Conservation (phyloP, 2,329 filamentous ascomycete species). For the Exophiala xenobiotica region DNA sequence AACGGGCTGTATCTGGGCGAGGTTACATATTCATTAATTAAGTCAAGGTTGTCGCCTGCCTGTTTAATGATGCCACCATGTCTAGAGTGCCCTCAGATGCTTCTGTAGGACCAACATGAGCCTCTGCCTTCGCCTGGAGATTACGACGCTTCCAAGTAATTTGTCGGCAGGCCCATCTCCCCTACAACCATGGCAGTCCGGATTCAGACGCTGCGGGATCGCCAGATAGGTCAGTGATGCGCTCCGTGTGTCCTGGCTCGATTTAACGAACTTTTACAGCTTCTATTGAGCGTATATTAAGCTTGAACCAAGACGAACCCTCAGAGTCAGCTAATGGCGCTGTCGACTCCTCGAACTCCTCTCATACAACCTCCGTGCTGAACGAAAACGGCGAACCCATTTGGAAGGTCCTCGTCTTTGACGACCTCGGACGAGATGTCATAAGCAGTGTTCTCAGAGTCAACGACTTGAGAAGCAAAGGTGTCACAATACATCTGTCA, state of each 20-base stretch:
- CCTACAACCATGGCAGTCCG: slow-evolving; percentile 26
- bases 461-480: slow-evolving; percentile 86
- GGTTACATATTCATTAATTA: too few species aligned
- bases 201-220: slow-evolving; percentile 62
- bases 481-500: slow-evolving; percentile 95
- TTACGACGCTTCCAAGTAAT: not conserved
- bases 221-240: slow-evolving; percentile 63
- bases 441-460: slow-evolving; percentile 95
- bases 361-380: slow-evolving; percentile 71
- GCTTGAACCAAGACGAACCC: slow-evolving; percentile 71
- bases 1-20: too few species aligned
- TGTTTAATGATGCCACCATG: slow-evolving; percentile 3
- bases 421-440: slow-evolving; percentile 86
- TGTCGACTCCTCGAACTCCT: slow-evolving; percentile 38
- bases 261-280: slow-evolving; percentile 52
- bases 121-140: slow-evolving; percentile 10
- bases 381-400: slow-evolving; percentile 80
- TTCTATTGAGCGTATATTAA: slow-evolving; percentile 92
- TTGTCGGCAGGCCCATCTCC: not conserved
- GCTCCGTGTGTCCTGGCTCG: slow-evolving; percentile 28
- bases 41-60: too few species aligned
- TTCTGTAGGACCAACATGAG: slow-evolving; percentile 3
- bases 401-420: slow-evolving; percentile 97
- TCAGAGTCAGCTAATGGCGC: slow-evolving; percentile 2
- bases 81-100: not conserved